These are phyloP conservation scores for Cephalotrichum gorgonifer DNA, from an alignment of 2,329 filamentous ascomycete genomes.

Conservation along the genomic window DNA sequence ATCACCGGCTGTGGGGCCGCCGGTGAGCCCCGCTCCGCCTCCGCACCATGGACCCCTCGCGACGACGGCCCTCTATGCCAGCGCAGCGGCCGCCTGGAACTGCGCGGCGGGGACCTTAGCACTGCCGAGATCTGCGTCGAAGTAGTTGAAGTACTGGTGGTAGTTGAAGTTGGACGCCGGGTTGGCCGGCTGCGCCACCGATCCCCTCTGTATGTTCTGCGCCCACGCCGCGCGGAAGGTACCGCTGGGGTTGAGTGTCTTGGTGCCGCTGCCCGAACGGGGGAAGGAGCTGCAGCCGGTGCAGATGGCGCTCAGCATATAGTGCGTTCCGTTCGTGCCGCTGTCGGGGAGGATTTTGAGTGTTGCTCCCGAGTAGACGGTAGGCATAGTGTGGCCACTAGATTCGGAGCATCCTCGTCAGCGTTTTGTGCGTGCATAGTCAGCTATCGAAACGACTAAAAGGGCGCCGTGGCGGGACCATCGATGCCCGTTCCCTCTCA, in stretches of 20 bases:
- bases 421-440: neutral
- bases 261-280: conserved; percentile 5
- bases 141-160: conserved; percentile 4
- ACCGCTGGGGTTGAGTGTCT: neutral
- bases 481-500: neutral
- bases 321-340: conserved; percentile 26
- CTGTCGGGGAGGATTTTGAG: conserved; percentile 23
- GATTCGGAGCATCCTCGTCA: neutral
- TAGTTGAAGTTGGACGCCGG: conserved; percentile 3
- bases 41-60: neutral
- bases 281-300: conserved; percentile 25
- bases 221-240: conserved; percentile 5
- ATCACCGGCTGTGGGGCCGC: neutral
- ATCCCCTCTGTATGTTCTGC: conserved; percentile 1
- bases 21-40: neutral
- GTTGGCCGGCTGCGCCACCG: conserved; percentile 3
- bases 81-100: conserved; percentile 1
- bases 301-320: conserved; percentile 26
- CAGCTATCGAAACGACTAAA: too few species aligned
- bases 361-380: conserved; percentile 19
- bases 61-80: neutral
- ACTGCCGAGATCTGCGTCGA: neutral
- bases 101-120: conserved; percentile 1
- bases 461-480: too few species aligned
- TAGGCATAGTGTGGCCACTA: conserved; percentile 21